phyloP scores from a whole-genome alignment of 495 filamentous ascomycete species.

The Penicillium arizonense region DNA sequence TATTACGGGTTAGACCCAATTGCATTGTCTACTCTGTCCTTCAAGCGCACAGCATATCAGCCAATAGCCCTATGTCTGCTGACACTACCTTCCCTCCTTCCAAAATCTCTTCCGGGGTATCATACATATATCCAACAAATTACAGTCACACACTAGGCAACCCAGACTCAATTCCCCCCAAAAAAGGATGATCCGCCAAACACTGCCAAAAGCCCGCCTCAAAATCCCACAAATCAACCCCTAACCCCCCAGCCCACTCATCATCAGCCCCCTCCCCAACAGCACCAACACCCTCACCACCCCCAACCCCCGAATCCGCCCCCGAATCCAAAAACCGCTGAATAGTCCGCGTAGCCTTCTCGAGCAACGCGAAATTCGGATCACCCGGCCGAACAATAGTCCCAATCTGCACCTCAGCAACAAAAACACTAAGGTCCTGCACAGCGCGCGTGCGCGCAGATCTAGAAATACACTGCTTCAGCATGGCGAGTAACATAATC shows the following conservation, averaged over 20 bases:
- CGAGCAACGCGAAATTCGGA: conserved; percentile 34
- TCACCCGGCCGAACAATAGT: conserved; percentile 32
- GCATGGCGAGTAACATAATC: conserved; percentile 36
- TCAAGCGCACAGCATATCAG: not conserved
- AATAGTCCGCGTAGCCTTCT: conserved; percentile 31
- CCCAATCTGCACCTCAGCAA: conserved; percentile 37
- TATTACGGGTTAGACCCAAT: not conserved
- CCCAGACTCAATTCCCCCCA: conserved; percentile 23
- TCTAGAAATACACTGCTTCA: conserved; percentile 22
- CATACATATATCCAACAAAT: conserved; percentile 1
- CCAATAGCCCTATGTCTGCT: not conserved
- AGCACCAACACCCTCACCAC: conserved; percentile 15
- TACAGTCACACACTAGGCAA: conserved; percentile 13
- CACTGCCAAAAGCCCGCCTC: conserved; percentile 34
- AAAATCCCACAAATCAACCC: conserved; percentile 33
- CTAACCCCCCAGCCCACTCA: conserved; percentile 29
- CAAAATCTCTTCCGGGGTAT: not conserved
- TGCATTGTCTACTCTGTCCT: not conserved
- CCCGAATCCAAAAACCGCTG: conserved; percentile 30
- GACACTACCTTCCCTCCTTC: not conserved
- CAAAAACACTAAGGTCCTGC: conserved; percentile 38
- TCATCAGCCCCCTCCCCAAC: conserved; percentile 15
- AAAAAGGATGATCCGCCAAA: conserved; percentile 32
- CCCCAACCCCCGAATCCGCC: conserved; percentile 10
- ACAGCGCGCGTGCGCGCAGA: conserved; percentile 25